Base-by-base conservation (phyloP, 306 rosid genomes). In the Luffa aegyptiaca region DNA sequence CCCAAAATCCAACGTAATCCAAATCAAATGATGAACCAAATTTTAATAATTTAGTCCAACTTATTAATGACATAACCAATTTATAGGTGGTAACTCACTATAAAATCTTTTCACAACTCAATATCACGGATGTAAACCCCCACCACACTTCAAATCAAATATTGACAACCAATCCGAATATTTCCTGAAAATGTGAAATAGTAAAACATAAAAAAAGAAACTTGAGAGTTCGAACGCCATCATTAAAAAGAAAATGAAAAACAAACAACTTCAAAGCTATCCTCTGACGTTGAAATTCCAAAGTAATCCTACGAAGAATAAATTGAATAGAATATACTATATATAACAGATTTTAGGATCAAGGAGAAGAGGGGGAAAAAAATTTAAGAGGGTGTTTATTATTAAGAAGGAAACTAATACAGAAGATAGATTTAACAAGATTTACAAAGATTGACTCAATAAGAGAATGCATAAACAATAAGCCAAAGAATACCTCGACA, bases 131-230 rank as follows among this genome's bases (percentile, higher is more conserved):
- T 35, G 48, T 53, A 17, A 52, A 17, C 64, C 21, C 55, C 63
- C 35, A 18, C 46, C 62, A 75, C 62, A 51, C 9, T 74, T 74
- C 63, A 51, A 74, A 51, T 26, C 52, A 52, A 52, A 75, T 4
- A 75, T 6, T 4, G 20, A 10, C 33, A 35, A 2, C 10, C 17
- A 75, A 53, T 49, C 71, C 78, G 21, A 14, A 51, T 21, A 17
- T 18, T 41, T 53, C 79, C 79, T 75, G 79, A 53, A 75, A 75
- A 70, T 10, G 76, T 48, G 45, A 73, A 73, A 73, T 8, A 73
- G 35, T 18, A 51, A 73, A 64, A 33, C 31, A 4, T 33, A 6
- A 74, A 16, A 33, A 31, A 52, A 8, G 16, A 49, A 18, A 53
- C 49, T 36, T 39, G 17, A 35, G 35, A 33, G 48, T 41, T 16